Evolutionary conservation across 345 rosid genomes (phyloP).

Genomic region (Gossypium anomalum): DNA sequence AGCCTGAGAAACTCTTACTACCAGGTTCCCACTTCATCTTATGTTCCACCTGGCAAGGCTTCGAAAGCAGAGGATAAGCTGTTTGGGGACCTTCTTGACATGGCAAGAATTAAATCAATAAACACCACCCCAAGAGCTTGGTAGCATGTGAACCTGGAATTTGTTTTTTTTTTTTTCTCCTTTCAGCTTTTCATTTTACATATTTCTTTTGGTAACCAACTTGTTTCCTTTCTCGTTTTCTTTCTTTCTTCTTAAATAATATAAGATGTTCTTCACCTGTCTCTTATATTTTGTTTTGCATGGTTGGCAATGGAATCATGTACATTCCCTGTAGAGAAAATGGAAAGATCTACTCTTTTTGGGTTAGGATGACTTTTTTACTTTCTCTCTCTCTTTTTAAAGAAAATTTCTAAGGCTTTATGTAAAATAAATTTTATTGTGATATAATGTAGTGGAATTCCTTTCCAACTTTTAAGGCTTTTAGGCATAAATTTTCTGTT

Average conservation of each 20-base stretch:
- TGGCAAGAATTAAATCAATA: slow-evolving; percentile 30
- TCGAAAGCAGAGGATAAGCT: slow-evolving; percentile 13
- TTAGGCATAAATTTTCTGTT: too few species aligned
- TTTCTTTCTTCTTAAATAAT: slow-evolving; percentile 4
- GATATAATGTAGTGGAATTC: too few species aligned
- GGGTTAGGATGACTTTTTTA: too few species aligned
- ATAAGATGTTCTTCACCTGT: not conserved
- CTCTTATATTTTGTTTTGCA: not conserved
- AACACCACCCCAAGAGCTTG: slow-evolving; percentile 67
- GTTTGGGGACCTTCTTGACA: not conserved
- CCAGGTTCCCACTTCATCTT: slow-evolving; percentile 52
- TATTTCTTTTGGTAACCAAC: slow-evolving; percentile 16
- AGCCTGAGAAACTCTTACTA: slow-evolving; percentile 38
- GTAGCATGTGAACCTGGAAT: slow-evolving; percentile 63
- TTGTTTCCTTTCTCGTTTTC: slow-evolving; percentile 1
- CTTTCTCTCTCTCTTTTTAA: too few species aligned
- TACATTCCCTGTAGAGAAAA: too few species aligned
- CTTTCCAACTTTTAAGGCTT: too few species aligned
- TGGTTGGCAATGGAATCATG: not conserved
- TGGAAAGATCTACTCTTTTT: too few species aligned
- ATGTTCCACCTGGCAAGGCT: slow-evolving; percentile 52
- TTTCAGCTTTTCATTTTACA: not conserved
- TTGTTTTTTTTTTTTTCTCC: too few species aligned
- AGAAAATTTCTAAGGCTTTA: too few species aligned
- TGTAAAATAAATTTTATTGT: too few species aligned